Percentiles rank a stretch among this genome's conserved stretches.
These are phyloP conservation scores for Colletotrichum ledebouriae DNA, from an alignment of 2,329 filamentous ascomycete genomes.

Conservation along the genomic window DNA sequence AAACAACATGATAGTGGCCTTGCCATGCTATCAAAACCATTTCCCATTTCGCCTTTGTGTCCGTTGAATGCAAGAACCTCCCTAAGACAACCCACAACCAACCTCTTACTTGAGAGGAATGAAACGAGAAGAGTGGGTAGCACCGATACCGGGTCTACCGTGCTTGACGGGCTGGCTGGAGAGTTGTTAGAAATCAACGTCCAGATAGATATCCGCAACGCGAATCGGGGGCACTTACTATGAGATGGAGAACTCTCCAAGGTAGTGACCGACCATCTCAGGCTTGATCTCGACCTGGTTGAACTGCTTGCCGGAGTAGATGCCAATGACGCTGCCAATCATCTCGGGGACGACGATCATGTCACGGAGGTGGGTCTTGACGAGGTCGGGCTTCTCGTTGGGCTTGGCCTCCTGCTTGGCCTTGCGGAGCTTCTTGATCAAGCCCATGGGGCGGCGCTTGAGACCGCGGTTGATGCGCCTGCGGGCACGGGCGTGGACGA, in stretches of 20 bases:
- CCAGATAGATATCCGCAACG: not conserved
- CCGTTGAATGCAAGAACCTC: slow-evolving; percentile 71
- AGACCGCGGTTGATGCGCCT: slow-evolving; percentile 99
- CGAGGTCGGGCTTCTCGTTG: slow-evolving; percentile 99
- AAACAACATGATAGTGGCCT: slow-evolving; percentile 44
- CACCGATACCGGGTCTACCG: slow-evolving; percentile 99
- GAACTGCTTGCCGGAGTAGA: slow-evolving; percentile 99
- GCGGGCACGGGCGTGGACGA: slow-evolving; percentile 98
- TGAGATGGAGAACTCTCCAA: slow-evolving; percentile 99
- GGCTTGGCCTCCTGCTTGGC: slow-evolving; percentile 98
- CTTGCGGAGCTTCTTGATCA: slow-evolving; percentile 99
- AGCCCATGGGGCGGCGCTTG: slow-evolving; percentile 99
- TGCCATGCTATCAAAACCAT: slow-evolving; percentile 65
- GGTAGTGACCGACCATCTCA: slow-evolving; percentile 99
- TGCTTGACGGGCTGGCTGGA: slow-evolving; percentile 99
- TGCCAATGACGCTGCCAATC: slow-evolving; percentile 98
- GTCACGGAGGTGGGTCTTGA: slow-evolving; percentile 99
- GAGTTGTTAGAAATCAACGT: slow-evolving; percentile 61
- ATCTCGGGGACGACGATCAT: slow-evolving; percentile 99
- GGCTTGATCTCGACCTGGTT: slow-evolving; percentile 99
- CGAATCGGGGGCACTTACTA: slow-evolving; percentile 77
- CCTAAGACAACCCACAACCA: slow-evolving; percentile 57
- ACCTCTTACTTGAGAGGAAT: slow-evolving; percentile 99
- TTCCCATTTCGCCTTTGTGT: slow-evolving; percentile 69
- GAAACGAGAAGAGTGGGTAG: slow-evolving; percentile 99